Evolutionary conservation across 1,139 yeast genomes (phyloP), one percentile per base, ranked within the genome.

Genomic region (Blastobotrys capitulatus): DNA sequence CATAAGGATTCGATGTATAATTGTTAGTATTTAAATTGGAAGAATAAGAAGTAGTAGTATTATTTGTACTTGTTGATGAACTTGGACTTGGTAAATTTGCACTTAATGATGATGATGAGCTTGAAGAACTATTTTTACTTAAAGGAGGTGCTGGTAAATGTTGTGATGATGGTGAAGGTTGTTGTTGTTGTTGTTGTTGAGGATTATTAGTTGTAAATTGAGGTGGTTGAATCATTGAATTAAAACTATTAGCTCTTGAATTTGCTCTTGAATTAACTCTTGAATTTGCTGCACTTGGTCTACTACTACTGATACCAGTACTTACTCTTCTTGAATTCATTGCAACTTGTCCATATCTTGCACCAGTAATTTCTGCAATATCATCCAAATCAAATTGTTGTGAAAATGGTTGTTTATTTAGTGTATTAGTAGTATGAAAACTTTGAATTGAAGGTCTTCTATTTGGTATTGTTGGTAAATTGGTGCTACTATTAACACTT

Each of bases 331-430:
- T 35, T 9, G 56, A 52, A 41, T 52, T 51, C 39, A 47, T 49
- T 25, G 55, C 25, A 10, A 53, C 48, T 10, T 38, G 43, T 10
- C 60, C 64, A 50, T 62, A 64, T 20, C 67, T 50, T 8, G 49
- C 42, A 10, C 49, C 47, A 13, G 40, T 16, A 13, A 48, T 20
- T 20, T 60, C 57, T 7, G 55, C 52, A 32, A 63, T 57, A 26
- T 63, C 62, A 43, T 57, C 64, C 15, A 64, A 58, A 47, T 64
- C 67, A 49, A 64, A 51, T 45, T 55, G 58, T 48, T 64, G 67
- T 19, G 67, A 63, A 49, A 58, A 61, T 29, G 59, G 53, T 16
- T 41, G 44, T 29, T n/a, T 25, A 9, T 5, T 25, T n/a, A 39
- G 6, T 4, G 27, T 38, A 26, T 26, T 38, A 27, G 22, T 4